Evolutionary conservation across 306 rosid species (phyloP).

Genomic region (Prinsepia uniflora): DNA sequence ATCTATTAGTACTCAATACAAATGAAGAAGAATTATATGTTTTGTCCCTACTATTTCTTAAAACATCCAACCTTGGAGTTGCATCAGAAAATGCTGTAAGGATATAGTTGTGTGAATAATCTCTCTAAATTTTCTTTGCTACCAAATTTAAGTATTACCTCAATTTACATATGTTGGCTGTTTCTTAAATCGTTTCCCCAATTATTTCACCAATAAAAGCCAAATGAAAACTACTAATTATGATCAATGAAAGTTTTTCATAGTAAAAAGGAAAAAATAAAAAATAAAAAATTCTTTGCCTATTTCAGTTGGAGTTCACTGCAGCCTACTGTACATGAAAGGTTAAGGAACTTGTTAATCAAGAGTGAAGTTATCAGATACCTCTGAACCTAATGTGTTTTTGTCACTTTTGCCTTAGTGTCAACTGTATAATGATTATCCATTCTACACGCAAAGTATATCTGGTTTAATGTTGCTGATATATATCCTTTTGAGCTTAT

Average conservation of each 20-base stretch:
- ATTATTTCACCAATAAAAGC: conserved; percentile 5
- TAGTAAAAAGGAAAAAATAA: too few species aligned
- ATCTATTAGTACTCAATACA: not conserved
- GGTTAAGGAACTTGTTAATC: not conserved
- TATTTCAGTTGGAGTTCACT: not conserved
- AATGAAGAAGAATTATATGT: not conserved
- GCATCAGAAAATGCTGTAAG: not conserved
- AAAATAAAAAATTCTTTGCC: not conserved
- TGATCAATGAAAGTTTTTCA: not conserved
- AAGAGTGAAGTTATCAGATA: not conserved
- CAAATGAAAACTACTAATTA: not conserved
- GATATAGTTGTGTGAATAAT: not conserved
- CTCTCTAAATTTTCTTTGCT: not conserved
- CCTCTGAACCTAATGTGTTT: not conserved
- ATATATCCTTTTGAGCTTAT: not conserved
- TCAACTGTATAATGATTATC: not conserved
- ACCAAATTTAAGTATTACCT: not conserved
- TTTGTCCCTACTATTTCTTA: not conserved
- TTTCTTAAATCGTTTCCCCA: not conserved
- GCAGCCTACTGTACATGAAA: not conserved
- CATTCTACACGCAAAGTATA: not conserved
- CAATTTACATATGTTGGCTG: not conserved
- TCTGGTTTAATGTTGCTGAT: not conserved
- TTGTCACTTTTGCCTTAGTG: not conserved
- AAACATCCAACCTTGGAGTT: not conserved